A percentile compares a stretch with the other conserved stretches of the same genome.
These are phyloP conservation scores for Suillus cothurnatus DNA, from an alignment of 768 basidiomycete species.

Conservation along the genomic window DNA sequence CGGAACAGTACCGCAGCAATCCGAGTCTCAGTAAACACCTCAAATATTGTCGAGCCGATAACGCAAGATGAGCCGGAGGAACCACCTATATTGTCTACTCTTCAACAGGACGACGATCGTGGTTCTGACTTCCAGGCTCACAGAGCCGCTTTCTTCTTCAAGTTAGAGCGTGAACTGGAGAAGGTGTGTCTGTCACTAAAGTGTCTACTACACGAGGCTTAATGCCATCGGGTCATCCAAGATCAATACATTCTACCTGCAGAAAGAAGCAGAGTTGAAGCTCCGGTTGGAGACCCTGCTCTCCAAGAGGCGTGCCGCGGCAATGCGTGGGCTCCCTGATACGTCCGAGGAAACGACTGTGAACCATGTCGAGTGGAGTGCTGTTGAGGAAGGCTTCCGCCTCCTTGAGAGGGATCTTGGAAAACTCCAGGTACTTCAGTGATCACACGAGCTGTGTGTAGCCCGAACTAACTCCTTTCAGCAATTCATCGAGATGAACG, in stretches of 20 bases:
- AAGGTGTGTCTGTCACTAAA: conserved; percentile 58
- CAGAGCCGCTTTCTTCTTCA: conserved; percentile 98
- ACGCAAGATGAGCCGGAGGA: conserved; percentile 44
- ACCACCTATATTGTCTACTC: conserved; percentile 61
- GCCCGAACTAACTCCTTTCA: conserved; percentile 37
- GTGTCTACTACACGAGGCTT: conserved; percentile 11
- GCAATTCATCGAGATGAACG: conserved; percentile 98
- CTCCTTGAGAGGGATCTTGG: conserved; percentile 92
- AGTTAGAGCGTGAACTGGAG: conserved; percentile 94
- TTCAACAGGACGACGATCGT: conserved; percentile 68
- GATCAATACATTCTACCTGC: conserved; percentile 98
- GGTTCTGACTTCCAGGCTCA: conserved; percentile 91
- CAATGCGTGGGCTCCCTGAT: conserved; percentile 71
- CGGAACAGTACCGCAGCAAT: conserved; percentile 35
- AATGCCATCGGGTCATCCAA: conserved; percentile 33
- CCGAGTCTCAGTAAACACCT: conserved; percentile 20
- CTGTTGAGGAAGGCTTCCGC: conserved; percentile 95
- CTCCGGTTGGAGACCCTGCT: conserved; percentile 90
- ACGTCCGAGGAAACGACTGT: conserved; percentile 56
- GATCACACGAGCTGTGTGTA: conserved; percentile 14
- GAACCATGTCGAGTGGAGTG: conserved; percentile 87
- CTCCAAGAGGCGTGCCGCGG: conserved; percentile 88
- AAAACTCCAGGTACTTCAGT: conserved; percentile 78
- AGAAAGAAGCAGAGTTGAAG: conserved; percentile 94
- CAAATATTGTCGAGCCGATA: conserved; percentile 16